These are phyloP conservation scores for Calonectria crousiana DNA, from an alignment of 2,329 filamentous ascomycete genomes.

Conservation along the genomic window DNA sequence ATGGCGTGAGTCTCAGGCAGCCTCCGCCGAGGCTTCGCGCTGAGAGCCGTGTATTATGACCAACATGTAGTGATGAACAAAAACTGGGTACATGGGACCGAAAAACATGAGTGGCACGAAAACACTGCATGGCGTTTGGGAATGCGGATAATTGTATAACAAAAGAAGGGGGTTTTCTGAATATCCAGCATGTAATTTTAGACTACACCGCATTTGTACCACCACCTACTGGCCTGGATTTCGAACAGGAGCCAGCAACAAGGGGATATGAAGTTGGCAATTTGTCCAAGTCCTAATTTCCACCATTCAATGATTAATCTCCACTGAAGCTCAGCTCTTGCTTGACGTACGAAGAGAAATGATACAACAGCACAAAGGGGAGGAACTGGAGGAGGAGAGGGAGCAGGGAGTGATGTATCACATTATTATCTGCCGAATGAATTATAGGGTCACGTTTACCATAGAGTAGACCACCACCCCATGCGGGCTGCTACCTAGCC, in stretches of 20 bases:
- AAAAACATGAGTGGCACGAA: background rate
- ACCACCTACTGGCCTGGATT: background rate
- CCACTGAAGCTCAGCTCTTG: background rate
- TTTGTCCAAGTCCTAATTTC: background rate
- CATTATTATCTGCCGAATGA: background rate
- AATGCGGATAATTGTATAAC: background rate
- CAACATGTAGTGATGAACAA: background rate
- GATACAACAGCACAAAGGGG: background rate
- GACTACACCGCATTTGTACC: background rate
- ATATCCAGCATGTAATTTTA: slow-evolving; percentile 3
- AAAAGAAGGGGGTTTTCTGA: background rate
- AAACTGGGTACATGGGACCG: background rate
- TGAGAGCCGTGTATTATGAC: slow-evolving; percentile 5
- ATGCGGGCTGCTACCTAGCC: background rate
- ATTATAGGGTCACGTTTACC: background rate
- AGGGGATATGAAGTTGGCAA: background rate
- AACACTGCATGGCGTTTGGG: background rate
- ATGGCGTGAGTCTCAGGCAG: background rate
- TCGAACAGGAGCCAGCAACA: background rate
- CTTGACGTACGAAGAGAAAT: background rate
- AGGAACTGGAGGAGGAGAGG: background rate
- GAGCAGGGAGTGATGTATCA: background rate
- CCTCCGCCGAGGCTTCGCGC: background rate
- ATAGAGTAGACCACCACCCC: background rate
- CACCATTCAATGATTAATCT: background rate